Base-by-base conservation (phyloP, 352 stramenopile species). In the Phytophthora capsici region DNA sequence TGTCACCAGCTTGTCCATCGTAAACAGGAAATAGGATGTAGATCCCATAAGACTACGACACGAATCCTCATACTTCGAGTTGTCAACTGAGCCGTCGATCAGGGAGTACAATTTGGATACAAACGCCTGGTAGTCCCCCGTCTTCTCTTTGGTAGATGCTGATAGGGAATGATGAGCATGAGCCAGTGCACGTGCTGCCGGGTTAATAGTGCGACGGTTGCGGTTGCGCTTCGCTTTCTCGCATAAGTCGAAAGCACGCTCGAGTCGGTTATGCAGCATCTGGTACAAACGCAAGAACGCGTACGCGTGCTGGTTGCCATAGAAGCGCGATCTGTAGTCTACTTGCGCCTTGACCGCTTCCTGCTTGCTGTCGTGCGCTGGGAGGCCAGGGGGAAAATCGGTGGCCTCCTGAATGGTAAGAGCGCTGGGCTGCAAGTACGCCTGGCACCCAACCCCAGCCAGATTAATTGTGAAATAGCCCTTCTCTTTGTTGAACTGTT, bases 21-120 rank as follows among this genome's bases (percentile, higher is more conserved):
- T 97, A 66, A 97, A 97, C 32, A 97, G 57, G 41, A 97, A 94
- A 62, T 96, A 97, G 4, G 89, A 95, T 17, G 85, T 93, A 14
- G 90, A 93, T 17, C 91, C 91, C 84, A 97, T 94, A 14, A 97
- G 77, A 28, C 81, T 90, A 40, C 91, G 80, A 53, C 90, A 97
- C 32, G 82, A 89, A 64, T 97, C 91, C 65, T 97, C 91, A 49
- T 94, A 94, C 78, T 93, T 91, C 43, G 84, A 85, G 56, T 76
- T 94, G 64, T 96, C 90, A 17, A 96, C 87, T 30, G 82, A 94
- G 10, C 85, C 84, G 57, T 96, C 89, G 43, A 97, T 89, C 38
- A 96, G 70, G 19, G 80, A 84, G 54, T 96, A 97, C 41, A 96
- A 50, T 54, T 94, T 92, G 9, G 90, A 93, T 26, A 97, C 54